These are phyloP conservation scores for Curvularia hawaiiensis DNA, from an alignment of 2,329 filamentous ascomycete genomes.

Conservation along the genomic window DNA sequence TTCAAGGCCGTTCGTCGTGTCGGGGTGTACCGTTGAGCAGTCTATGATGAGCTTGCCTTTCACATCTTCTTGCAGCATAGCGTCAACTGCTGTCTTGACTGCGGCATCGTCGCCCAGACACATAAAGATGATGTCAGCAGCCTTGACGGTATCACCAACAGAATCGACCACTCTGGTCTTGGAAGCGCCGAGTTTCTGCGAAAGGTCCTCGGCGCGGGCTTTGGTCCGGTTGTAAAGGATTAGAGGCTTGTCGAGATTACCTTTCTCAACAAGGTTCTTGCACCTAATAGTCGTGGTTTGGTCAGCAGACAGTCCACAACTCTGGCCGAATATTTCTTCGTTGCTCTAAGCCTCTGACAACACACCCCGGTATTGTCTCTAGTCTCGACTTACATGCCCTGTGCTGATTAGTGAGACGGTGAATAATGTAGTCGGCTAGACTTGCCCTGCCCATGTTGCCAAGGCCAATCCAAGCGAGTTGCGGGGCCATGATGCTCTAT, in stretches of 20 bases:
- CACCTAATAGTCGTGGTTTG: background rate
- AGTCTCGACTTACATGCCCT: conserved; percentile 64
- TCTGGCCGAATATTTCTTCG: background rate
- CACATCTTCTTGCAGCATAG: conserved; percentile 62
- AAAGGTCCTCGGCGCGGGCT: conserved; percentile 68
- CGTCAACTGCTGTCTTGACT: conserved; percentile 65
- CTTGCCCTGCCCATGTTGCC: conserved; percentile 85
- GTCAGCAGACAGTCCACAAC: background rate
- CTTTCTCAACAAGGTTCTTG: conserved; percentile 80
- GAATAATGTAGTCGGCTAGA: conserved; percentile 15
- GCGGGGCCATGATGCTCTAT: conserved; percentile 48
- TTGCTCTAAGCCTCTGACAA: background rate
- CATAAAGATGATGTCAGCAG: conserved; percentile 79
- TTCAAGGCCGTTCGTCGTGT: conserved; percentile 72
- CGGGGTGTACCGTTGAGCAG: conserved; percentile 86
- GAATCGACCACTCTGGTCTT: conserved; percentile 69
- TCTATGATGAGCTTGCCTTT: conserved; percentile 81
- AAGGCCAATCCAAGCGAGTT: conserved; percentile 78
- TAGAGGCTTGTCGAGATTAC: conserved; percentile 70
- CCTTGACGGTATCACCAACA: conserved; percentile 68
- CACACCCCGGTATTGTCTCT: background rate
- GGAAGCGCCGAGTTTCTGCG: conserved; percentile 62
- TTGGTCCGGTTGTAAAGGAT: conserved; percentile 81
- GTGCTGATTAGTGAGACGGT: conserved; percentile 9
- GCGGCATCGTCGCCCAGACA: conserved; percentile 81